Conservation (phyloP, 768 basidiomycete genomes). For the Paxillus rubicundulus region DNA sequence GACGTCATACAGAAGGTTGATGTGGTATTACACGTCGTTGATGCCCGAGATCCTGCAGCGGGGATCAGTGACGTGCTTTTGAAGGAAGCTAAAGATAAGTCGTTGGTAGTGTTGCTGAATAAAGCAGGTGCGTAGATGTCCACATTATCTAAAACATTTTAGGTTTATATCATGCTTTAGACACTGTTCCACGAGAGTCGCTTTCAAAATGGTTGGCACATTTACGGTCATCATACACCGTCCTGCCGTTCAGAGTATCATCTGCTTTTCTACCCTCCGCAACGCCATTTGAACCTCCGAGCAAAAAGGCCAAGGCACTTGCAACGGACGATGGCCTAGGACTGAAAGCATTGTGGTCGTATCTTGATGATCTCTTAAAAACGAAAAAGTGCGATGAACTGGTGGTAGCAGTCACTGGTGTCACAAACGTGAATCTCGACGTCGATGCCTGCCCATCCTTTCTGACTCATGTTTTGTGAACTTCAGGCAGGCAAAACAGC, state of each 20-base stretch:
- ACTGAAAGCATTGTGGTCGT: conserved; percentile 46
- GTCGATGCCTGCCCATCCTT: neutral
- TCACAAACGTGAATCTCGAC: conserved; percentile 63
- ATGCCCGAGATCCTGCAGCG: conserved; percentile 78
- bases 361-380: conserved; percentile 46
- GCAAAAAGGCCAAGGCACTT: conserved; percentile 47
- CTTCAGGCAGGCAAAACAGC: conserved; percentile 81
- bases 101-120: conserved; percentile 69
- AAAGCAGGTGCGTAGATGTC: conserved; percentile 69
- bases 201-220: conserved; percentile 64
- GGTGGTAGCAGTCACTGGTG: conserved; percentile 76
- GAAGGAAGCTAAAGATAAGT: conserved; percentile 40
- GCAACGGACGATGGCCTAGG: conserved; percentile 60
- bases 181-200: conserved; percentile 76
- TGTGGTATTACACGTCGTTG: conserved; percentile 76
- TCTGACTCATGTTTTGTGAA: conserved; percentile 5
- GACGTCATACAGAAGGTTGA: conserved; percentile 72
- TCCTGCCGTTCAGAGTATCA: conserved; percentile 71
- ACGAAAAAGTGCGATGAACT: conserved; percentile 50
- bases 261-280: conserved; percentile 58
- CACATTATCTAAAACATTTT: neutral
- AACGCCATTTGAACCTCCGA: conserved; percentile 24
- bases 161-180: conserved; percentile 37
- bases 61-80: conserved; percentile 67
- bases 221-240: conserved; percentile 58